phyloP scores from a whole-genome alignment of 805 yeast genomes.

The Myxozyma monticola region DNA sequence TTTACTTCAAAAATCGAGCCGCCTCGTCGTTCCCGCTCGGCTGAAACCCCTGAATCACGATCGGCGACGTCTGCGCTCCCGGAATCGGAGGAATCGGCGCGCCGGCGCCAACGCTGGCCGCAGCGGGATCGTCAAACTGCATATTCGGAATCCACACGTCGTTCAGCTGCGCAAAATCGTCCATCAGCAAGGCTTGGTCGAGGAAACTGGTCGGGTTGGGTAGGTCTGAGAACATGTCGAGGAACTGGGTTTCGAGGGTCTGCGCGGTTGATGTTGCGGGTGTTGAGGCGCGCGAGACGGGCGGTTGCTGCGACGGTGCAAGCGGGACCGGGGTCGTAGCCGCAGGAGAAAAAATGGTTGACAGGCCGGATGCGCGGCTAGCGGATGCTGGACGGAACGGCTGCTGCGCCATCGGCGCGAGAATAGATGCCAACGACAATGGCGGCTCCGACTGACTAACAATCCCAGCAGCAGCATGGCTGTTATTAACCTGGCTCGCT shows the following conservation, averaged over 20 bases:
- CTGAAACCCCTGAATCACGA: conserved; percentile 12
- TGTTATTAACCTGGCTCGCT: no score
- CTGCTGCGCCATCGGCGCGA: no score
- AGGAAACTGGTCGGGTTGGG: conserved; percentile 40
- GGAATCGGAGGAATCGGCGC: not conserved
- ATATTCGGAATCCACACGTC: conserved; percentile 19
- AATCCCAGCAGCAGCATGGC: no score
- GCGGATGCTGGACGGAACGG: no score
- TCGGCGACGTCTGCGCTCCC: not conserved
- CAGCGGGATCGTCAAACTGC: conserved; percentile 16
- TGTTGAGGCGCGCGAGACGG: no score
- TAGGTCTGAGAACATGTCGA: conserved; percentile 39
- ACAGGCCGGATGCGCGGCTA: no score
- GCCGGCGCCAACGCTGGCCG: not conserved
- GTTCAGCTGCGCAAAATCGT: conserved; percentile 28
- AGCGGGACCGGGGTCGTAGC: not conserved
- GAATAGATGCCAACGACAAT: no score
- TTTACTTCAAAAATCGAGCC: conserved; percentile 1
- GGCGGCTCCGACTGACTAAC: no score
- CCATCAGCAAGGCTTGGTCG: conserved; percentile 36
- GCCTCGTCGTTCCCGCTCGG: conserved; percentile 10
- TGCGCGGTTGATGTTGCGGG: conserved; percentile 1
- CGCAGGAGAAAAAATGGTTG: not conserved
- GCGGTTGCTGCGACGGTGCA: not conserved
- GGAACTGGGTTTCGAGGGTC: conserved; percentile 34